A percentile compares a stretch with the other conserved stretches of the same genome.
phyloP scores from a whole-genome alignment of 2,329 filamentous ascomycete species.

The Neonectria ditissima region DNA sequence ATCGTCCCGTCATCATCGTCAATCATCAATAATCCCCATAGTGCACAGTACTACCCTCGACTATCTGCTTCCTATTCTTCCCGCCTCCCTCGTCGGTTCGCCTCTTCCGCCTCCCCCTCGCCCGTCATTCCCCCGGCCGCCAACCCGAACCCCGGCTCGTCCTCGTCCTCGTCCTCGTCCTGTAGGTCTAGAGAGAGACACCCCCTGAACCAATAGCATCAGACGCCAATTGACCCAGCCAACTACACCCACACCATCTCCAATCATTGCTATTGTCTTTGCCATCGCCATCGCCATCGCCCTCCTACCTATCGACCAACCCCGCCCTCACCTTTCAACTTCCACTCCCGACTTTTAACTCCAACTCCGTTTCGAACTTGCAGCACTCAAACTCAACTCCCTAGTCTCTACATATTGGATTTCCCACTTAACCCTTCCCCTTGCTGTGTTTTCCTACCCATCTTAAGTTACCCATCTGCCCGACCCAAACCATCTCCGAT shows the following conservation, averaged over 20 bases:
- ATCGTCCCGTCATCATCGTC: slow-evolving; percentile 23
- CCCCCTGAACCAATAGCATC: not conserved
- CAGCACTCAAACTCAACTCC: not conserved
- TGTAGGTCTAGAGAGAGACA: too few relatives aligned
- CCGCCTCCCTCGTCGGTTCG: slow-evolving; percentile 6
- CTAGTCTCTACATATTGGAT: not conserved
- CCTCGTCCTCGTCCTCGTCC: not conserved
- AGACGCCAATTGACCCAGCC: slow-evolving; percentile 28
- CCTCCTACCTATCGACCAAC: not conserved
- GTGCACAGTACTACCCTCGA: not conserved
- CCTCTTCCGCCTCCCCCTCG: slow-evolving; percentile 1
- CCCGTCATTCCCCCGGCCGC: not conserved
- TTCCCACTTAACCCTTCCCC: not conserved
- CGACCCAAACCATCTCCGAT: not conserved
- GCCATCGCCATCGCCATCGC: not conserved
- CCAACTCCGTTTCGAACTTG: not conserved
- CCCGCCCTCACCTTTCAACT: not conserved
- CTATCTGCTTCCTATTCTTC: slow-evolving; percentile 22
- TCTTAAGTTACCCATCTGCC: not conserved
- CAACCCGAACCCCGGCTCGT: not conserved
- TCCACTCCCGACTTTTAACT: not conserved
- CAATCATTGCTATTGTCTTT: not conserved
- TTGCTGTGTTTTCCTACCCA: not conserved
- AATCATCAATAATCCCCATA: slow-evolving; percentile 8
- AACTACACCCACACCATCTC: slow-evolving; percentile 4